phyloP scores from a whole-genome alignment of 148 eudicot genomes.

The Fagopyrum homotropicum region DNA sequence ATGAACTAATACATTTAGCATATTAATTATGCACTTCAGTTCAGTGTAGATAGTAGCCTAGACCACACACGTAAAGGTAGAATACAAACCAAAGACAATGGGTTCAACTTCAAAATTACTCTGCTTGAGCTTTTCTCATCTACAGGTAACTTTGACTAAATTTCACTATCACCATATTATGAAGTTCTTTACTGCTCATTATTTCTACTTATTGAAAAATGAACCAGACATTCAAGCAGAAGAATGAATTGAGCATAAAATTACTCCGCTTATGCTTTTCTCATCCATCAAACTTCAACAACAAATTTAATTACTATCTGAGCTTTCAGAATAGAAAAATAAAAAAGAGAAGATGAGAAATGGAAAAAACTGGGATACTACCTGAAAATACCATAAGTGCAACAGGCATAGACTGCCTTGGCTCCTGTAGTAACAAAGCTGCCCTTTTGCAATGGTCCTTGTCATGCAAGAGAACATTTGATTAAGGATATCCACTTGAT shows the following conservation, averaged over 20 bases:
- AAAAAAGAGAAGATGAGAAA: not conserved
- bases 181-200: not conserved
- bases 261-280: not conserved
- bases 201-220: not conserved
- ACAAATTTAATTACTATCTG: not conserved
- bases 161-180: not conserved
- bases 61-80: not conserved
- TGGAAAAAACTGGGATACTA: slow-evolving; percentile 12
- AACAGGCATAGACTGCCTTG: not conserved
- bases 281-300: not conserved
- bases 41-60: not conserved
- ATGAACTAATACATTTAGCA: not conserved
- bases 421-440: slow-evolving; percentile 60
- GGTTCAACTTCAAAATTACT: no score
- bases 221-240: not conserved
- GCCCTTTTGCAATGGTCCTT: slow-evolving; percentile 68
- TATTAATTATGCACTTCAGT: not conserved
- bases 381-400: slow-evolving; percentile 77
- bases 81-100: not conserved
- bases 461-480: not conserved
- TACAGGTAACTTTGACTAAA: not conserved
- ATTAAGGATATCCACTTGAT: not conserved
- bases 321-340: not conserved
- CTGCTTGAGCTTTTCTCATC: not conserved
- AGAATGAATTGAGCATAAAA: not conserved